Evolutionary conservation across 2,329 filamentous ascomycete species (phyloP).

Genomic region (Lasiodiplodia theobromae): DNA sequence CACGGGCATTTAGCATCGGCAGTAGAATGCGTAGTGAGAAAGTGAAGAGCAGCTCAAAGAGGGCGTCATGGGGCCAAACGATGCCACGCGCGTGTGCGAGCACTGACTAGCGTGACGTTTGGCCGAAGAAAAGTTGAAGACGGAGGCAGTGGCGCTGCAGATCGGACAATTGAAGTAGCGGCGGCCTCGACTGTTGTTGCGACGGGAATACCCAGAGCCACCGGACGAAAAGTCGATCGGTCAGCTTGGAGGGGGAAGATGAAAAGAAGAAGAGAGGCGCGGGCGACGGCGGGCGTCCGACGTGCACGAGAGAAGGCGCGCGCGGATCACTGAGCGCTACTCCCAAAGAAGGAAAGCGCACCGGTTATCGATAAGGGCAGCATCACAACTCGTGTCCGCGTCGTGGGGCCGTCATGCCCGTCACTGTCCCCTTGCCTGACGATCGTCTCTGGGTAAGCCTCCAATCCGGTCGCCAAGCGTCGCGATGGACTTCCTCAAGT

Average conservation of each 20-base stretch:
- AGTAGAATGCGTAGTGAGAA: not conserved
- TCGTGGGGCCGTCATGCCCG: constrained; percentile 16
- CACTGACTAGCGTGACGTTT: constrained; percentile 25
- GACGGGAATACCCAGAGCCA: not conserved
- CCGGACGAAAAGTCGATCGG: constrained; percentile 3
- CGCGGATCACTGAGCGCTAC: constrained; percentile 11
- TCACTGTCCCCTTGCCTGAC: constrained; percentile 12
- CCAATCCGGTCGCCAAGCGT: not conserved
- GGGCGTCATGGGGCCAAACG: constrained; percentile 3
- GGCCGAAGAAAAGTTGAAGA: not conserved
- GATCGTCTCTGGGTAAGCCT: not conserved
- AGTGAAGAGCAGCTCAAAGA: not conserved
- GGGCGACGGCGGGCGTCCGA: constrained; percentile 5
- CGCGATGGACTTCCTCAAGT: constrained; percentile 95
- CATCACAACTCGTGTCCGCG: constrained; percentile 22
- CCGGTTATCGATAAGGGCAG: constrained; percentile 12
- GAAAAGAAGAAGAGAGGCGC: not conserved
- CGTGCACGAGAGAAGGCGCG: constrained; percentile 19
- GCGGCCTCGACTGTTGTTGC: not conserved
- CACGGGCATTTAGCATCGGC: not conserved
- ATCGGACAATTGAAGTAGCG: not conserved
- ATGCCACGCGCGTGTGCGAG: not conserved
- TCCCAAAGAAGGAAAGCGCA: not conserved
- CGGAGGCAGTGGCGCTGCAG: not conserved
- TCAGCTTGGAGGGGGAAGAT: not conserved